Conservation (phyloP, 495 filamentous ascomycete genomes). For the Aspergillus avenaceus region DNA sequence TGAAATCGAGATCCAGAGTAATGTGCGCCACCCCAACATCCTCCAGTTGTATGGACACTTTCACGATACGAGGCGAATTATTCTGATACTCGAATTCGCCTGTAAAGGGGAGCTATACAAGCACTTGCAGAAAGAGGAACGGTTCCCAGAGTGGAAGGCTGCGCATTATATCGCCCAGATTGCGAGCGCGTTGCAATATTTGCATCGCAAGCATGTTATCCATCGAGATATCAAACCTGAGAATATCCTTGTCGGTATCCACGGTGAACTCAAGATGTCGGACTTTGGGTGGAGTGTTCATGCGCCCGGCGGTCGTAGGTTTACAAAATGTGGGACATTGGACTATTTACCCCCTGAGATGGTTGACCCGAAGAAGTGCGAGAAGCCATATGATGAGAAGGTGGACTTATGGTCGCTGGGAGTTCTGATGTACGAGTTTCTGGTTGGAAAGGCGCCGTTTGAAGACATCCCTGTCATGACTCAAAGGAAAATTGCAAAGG, state of each 20-base stretch:
- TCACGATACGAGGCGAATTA: conserved; percentile 89
- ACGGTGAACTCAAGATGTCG: conserved; percentile 94
- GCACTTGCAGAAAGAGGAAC: conserved; percentile 76
- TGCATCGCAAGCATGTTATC: conserved; percentile 96
- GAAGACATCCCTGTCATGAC: conserved; percentile 92
- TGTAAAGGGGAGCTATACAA: conserved; percentile 94
- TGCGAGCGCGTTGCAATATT: conserved; percentile 81
- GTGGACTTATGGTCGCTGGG: conserved; percentile 92
- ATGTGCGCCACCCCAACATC: conserved; percentile 91
- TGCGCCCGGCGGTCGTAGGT: conserved; percentile 85
- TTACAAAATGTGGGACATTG: conserved; percentile 91
- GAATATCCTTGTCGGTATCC: conserved; percentile 93
- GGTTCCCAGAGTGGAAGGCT: conserved; percentile 90
- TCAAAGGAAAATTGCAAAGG: conserved; percentile 76
- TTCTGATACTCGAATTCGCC: conserved; percentile 90
- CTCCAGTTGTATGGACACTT: conserved; percentile 89
- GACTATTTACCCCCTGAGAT: conserved; percentile 98
- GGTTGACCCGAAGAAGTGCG: conserved; percentile 69
- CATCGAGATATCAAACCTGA: conserved; percentile 98
- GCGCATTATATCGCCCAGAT: conserved; percentile 95
- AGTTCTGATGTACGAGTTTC: conserved; percentile 89
- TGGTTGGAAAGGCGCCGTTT: conserved; percentile 90
- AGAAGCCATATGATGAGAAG: conserved; percentile 86
- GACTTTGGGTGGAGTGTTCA: conserved; percentile 98
- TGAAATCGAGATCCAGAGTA: conserved; percentile 94